Evolutionary conservation across 2,329 filamentous ascomycete species (phyloP).

Genomic region (Apiospora aurea): DNA sequence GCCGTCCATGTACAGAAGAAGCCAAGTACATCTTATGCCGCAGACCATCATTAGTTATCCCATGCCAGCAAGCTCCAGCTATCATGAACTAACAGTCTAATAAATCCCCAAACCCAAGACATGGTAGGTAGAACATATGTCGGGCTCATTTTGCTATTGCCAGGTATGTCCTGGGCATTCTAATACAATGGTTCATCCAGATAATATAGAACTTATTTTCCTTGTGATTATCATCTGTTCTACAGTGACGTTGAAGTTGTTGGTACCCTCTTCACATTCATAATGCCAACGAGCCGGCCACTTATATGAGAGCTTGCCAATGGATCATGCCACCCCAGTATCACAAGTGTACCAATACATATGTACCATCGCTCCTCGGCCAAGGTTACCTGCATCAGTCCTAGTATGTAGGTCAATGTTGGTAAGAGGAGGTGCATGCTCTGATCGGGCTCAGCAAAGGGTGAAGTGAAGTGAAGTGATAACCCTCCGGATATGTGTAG

Average conservation of each 20-base stretch:
- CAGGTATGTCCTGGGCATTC: not conserved
- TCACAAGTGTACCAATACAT: constrained; percentile 10
- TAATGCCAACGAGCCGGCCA: not conserved
- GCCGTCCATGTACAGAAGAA: too few relatives aligned
- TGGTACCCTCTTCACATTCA: not conserved
- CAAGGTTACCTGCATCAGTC: not conserved
- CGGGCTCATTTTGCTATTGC: not conserved
- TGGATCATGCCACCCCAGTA: not conserved
- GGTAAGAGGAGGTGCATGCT: not conserved
- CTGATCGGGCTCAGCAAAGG: too few relatives aligned
- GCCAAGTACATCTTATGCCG: not conserved
- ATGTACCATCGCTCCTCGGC: not conserved
- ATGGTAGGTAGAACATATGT: not conserved
- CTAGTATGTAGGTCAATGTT: not conserved
- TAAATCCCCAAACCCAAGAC: not conserved
- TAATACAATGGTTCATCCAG: not conserved
- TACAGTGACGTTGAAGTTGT: not conserved
- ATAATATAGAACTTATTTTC: not conserved
- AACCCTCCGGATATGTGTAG: not conserved
- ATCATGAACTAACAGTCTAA: not conserved
- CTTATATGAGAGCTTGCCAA: not conserved
- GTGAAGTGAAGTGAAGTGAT: not conserved
- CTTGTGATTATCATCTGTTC: not conserved
- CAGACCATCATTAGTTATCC: not conserved
- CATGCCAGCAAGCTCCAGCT: not conserved